Conservation (phyloP, 192 early-diverging fungal species). For the Backusella tuberculispora region DNA sequence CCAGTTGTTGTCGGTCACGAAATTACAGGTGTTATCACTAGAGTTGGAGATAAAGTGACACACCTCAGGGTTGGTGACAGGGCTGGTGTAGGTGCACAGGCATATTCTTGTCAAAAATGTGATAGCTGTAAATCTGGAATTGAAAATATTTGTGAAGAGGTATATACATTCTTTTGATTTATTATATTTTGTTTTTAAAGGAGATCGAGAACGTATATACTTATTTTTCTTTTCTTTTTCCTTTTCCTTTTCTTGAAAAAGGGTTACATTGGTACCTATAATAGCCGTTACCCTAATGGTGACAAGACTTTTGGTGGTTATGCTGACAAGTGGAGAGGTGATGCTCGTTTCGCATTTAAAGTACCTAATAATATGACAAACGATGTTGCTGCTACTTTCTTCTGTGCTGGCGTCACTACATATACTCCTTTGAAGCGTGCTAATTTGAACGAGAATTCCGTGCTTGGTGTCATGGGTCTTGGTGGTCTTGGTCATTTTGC, state of each 20-base stretch:
- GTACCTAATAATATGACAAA: conserved; percentile 57
- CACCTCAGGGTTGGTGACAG: conserved; percentile 54
- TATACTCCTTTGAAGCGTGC: conserved; percentile 54
- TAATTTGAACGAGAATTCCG: conserved; percentile 46
- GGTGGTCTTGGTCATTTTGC: conserved; percentile 70
- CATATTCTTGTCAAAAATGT: conserved; percentile 56
- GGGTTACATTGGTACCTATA: conserved; percentile 54
- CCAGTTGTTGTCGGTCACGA: conserved; percentile 60
- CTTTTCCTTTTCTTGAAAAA: background rate
- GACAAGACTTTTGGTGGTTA: conserved; percentile 53
- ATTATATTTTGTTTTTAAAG: background rate
- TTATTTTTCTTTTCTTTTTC: too few relatives aligned
- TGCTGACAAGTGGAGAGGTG: conserved; percentile 56
- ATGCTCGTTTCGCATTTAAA: conserved; percentile 65
- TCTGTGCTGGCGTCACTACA: conserved; percentile 75
- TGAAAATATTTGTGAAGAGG: conserved; percentile 45
- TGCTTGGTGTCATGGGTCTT: conserved; percentile 67
- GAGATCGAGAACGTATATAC: background rate
- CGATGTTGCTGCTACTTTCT: conserved; percentile 66
- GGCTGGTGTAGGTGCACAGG: conserved; percentile 66
- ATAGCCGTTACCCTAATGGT: conserved; percentile 43
- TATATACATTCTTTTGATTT: background rate
- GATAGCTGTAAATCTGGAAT: conserved; percentile 41
- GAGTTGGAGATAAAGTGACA: conserved; percentile 42
- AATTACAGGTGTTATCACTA: conserved; percentile 50